Base-by-base conservation (phyloP, 208 protist species). In the Acanthamoeba lenticulata region DNA sequence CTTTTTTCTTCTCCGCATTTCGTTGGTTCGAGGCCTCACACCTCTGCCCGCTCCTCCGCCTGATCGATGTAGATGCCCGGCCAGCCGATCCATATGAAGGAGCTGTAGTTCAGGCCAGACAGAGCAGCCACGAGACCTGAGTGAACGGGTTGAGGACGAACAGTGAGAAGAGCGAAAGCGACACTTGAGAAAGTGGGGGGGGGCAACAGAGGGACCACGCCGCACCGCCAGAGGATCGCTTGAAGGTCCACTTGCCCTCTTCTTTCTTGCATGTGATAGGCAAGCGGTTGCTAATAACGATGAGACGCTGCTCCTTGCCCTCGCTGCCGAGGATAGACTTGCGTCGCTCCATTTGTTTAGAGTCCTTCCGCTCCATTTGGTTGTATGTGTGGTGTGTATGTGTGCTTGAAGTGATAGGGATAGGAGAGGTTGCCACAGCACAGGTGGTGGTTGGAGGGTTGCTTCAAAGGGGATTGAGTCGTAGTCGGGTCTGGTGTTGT, bases 31-130 rank as follows among this genome's bases (percentile, higher is more conserved):
- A 6, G 5, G 27, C 6, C 5, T 3, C 42, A 32, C n/a, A 90
- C 83, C 83, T 90, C 83, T 15, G 49, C 49, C 27, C 83, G 3
- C n/a, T 88, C 27, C 62, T 96, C 93, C 19, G 55, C 95, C 29
- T 94, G 47, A 5, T 93, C 93, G 40, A 96, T 95, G 34, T 94
- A 90, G 29, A 74, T 17, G 17, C 93, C 95, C 5, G 92, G 93
- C 93, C 93, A 96, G 27, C 95, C 95, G 1, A 96, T 94, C 95
- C 95, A 96, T 0, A 96, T 85, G 27, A 95, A 96, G 42, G 62
- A 89, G 36, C 47, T 92, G 32, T 89, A 94, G 88, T 94, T 93
- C 0, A 95, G 49, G 1, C 95, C 90, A 15, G 89, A 94, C 15
- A 96, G 85, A 52, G 95, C 95, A 2, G 95, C 95, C 3, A 96